Evolutionary conservation across 108 stramenopile species (phyloP), one percentile per base, ranked within the genome.

Genomic region (Skeletonema costatum): DNA sequence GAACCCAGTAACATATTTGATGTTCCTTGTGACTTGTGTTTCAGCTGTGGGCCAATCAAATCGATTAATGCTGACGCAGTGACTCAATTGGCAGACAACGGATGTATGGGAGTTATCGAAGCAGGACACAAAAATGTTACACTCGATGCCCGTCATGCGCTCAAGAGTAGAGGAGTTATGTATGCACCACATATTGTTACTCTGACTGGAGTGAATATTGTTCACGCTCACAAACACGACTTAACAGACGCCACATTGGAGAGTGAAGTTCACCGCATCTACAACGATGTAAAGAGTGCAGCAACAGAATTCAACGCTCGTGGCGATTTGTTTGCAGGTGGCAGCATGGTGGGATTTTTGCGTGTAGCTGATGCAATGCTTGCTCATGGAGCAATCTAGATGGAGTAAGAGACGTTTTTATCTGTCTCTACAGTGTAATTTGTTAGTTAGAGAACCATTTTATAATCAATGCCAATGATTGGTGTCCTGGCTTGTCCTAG

Each of bases 361-460:
- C 88, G 95, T 56, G 97, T 99, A 16, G 99, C 97, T 6, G 96
- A 98, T 76, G 92, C 84, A 59, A 98, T 99, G 97, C 78, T 97
- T 72, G 71, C 75, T 33, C 98, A 98, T 75, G 99, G 99, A 32
- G 96, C 98, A 7, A 96, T 98, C 44, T 99, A 90, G 21, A 25
- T 25, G 25, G 25, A 29, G 21, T 21, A 4, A 11, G 53, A 25
- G 25, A 56, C 21, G 25, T 25, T 56, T 56, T 9, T 21, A 2
- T 25, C 8, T 50, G 48, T 25, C 53, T 46, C 14, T 56, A 25
- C 6, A 25, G 53, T 56, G 53, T 56, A 56, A 25, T 25, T 56
- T 56, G 16, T 21, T 56, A 25, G 25, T 56, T 56, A 56, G 17
- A 46, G 44, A 46, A 56, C 0, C 48, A 50, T 50, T 50, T 50